phyloP scores from a whole-genome alignment of 2,329 filamentous ascomycete genomes.

The Mycosphaerelloides madeirae region DNA sequence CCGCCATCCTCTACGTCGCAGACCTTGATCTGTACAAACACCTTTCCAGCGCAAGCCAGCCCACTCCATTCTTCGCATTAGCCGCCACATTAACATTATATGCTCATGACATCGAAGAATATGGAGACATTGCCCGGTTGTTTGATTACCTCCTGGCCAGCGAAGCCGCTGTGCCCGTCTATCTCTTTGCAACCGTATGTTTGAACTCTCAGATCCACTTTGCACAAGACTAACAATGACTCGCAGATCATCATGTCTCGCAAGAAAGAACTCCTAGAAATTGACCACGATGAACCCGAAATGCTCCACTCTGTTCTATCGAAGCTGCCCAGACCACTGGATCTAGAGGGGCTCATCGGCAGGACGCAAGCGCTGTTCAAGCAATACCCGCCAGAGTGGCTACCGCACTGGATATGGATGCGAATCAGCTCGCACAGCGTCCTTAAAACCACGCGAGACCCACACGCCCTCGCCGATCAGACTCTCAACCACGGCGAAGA shows the following conservation, averaged over 20 bases:
- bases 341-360: conserved; percentile 72
- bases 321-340: conserved; percentile 75
- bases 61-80: conserved; percentile 84
- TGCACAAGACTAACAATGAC: conserved; percentile 1
- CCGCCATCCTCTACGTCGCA: conserved; percentile 68
- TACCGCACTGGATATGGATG: conserved; percentile 63
- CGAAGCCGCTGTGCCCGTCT: conserved; percentile 83
- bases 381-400: conserved; percentile 63
- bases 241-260: conserved; percentile 70
- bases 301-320: conserved; percentile 86
- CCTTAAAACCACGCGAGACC: conserved; percentile 71
- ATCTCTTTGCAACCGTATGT: conserved; percentile 69
- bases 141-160: conserved; percentile 88
- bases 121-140: conserved; percentile 79
- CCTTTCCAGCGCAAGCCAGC: conserved; percentile 27
- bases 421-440: conserved; percentile 70
- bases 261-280: conserved; percentile 77
- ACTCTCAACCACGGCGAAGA: conserved; percentile 60
- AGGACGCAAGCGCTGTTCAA: conserved; percentile 61
- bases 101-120: conserved; percentile 89
- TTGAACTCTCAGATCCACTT: background rate
- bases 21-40: conserved; percentile 70
- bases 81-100: conserved; percentile 94
- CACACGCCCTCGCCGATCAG: conserved; percentile 49
- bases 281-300: conserved; percentile 77